Evolutionary conservation across 140 eudicot genomes (phyloP).

Genomic region (Erigeron philadelphicus): DNA sequence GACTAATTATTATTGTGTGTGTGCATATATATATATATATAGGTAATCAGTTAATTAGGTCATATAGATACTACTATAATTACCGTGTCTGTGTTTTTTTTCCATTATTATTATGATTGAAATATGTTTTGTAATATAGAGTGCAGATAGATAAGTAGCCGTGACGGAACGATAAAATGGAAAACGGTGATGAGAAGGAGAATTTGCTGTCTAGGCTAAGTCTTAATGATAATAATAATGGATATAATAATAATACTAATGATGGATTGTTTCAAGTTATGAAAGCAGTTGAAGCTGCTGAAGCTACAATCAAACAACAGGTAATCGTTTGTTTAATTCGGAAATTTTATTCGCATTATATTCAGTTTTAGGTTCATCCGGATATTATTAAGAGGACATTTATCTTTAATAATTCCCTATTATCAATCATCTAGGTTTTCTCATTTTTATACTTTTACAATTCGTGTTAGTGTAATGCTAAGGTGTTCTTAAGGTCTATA

Average conservation of each 20-base stretch:
- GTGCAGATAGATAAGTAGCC: background rate
- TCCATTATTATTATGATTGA: background rate
- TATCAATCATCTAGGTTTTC: no score
- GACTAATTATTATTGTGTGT: no score
- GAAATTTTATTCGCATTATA: no score
- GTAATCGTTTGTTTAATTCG: constrained; percentile 21
- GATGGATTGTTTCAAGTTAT: constrained; percentile 83
- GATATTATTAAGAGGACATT: no score
- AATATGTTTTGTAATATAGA: background rate
- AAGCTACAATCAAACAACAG: constrained; percentile 88
- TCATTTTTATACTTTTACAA: no score
- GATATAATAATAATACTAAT: constrained; percentile 13
- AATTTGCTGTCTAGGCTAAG: constrained; percentile 37
- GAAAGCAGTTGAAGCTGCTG: constrained; percentile 97
- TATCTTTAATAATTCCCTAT: no score
- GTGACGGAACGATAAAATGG: background rate
- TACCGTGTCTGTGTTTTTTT: background rate
- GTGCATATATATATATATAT: no score
- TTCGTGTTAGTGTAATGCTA: no score
- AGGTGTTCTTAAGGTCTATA: no score
- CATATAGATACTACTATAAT: no score
- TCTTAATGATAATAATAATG: constrained; percentile 19
- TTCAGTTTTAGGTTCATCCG: no score
- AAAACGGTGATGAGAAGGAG: constrained; percentile 37
- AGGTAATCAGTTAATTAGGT: no score